Base-by-base conservation (phyloP, 1,284 basidiomycete genomes). In the Pseudozyma pruni region DNA sequence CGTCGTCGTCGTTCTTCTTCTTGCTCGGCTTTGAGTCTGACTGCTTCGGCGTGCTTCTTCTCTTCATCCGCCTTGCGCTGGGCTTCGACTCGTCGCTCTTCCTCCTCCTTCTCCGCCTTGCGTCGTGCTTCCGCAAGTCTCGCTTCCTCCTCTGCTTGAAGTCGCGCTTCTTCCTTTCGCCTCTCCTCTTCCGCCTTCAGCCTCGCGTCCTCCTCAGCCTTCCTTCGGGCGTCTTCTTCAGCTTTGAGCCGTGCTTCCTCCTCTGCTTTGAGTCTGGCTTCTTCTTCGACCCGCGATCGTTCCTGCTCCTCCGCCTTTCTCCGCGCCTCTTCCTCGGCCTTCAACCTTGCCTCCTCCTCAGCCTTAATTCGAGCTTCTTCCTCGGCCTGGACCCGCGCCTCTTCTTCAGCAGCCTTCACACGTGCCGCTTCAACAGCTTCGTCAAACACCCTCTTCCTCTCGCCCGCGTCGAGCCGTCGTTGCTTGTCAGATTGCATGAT, bases 391-490 rank as follows among this genome's bases (percentile, higher is more conserved):
- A 20, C 9, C n/a, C 42, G n/a, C 8, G 43, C 43, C 20, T 55
- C 35, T 11, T 46, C 54, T 11, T 52, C n/a, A n/a, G n/a, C 49
- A 9, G 45, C 44, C 9, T 51, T 38, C 2, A 19, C 13, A 19
- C 40, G n/a, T 8, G 46, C 42, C 9, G 39, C 33, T 9, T 42
- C 46, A n/a, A 55, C 52, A 13, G 49, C 47, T 19, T 61, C 27
- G 20, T 61, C 33, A 5, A 38, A 13, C 16, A 27, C 39, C 29
- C 25, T 50, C 19, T 32, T 31, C 39, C 57, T 61, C 19, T 35
- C 41, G 1, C 17, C 35, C 1, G 56, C 62, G n/a, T 53, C 49
- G 4, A 14, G 25, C 10, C 44, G 17, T n/a, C 52, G 54, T 11
- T 44, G 31, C 39, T 53, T 56, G 20, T 22, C 29, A 1, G 17